A percentile compares a stretch with the other conserved stretches of the same genome.
Evolutionary conservation across 345 rosid species (phyloP).

Genomic region (Salix exigua): DNA sequence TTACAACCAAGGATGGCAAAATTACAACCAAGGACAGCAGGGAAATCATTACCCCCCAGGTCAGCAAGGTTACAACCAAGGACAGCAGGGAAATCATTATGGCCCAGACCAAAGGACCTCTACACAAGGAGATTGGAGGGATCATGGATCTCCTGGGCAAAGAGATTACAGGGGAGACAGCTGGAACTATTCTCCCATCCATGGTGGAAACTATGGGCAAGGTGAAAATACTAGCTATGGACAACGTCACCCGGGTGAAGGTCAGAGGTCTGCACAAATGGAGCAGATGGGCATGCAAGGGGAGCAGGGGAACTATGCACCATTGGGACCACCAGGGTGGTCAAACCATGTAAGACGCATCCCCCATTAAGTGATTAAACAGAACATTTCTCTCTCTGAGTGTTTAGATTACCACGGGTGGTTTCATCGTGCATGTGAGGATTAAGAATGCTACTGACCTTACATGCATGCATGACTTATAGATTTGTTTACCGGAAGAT

Average conservation of each 20-base stretch:
- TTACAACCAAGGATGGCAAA: conserved; percentile 39
- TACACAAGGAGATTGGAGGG: conserved; percentile 32
- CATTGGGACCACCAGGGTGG: conserved; percentile 37
- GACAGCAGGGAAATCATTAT: conserved; percentile 35
- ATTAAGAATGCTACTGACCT: neutral
- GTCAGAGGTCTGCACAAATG: conserved; percentile 34
- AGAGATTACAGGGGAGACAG: conserved; percentile 23
- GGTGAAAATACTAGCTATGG: conserved; percentile 24
- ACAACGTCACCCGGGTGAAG: conserved; percentile 21
- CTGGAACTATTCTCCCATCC: conserved; percentile 32
- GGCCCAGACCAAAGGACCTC: conserved; percentile 39
- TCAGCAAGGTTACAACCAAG: conserved; percentile 23
- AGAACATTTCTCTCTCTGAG: neutral
- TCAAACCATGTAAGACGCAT: conserved; percentile 34
- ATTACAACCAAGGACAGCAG: conserved; percentile 45
- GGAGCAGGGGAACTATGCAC: conserved; percentile 36
- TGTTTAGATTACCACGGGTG: neutral
- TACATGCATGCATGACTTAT: neutral
- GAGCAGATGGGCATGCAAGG: conserved; percentile 42
- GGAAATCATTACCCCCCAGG: conserved; percentile 44
- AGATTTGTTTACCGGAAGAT: neutral
- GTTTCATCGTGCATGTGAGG: neutral
- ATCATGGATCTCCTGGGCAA: conserved; percentile 16
- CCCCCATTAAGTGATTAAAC: conserved; percentile 2
- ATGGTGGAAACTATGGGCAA: conserved; percentile 36